These are phyloP conservation scores for Aspergillus felis DNA, from an alignment of 2,329 filamentous ascomycete species.

Conservation along the genomic window DNA sequence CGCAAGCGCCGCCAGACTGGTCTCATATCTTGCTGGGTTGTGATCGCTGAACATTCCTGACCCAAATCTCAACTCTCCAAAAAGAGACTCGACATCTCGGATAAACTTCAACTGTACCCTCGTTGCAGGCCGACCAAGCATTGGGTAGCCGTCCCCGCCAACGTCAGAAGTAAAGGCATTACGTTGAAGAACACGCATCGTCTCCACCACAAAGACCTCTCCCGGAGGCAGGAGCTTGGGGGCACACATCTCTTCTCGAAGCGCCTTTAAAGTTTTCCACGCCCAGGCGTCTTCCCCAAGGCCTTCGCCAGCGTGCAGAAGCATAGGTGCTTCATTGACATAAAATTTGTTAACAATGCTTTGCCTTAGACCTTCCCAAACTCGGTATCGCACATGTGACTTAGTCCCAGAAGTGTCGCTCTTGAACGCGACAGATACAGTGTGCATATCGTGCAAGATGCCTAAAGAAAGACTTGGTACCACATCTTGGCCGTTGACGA, in stretches of 20 bases:
- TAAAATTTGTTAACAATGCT: slow-evolving; percentile 62
- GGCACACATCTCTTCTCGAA: slow-evolving; percentile 65
- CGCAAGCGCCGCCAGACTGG: slow-evolving; percentile 59
- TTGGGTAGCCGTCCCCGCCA: slow-evolving; percentile 39
- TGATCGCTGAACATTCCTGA: slow-evolving; percentile 73
- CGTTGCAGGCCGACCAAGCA: slow-evolving; percentile 62
- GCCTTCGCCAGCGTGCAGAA: slow-evolving; percentile 44
- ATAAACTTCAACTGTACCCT: slow-evolving; percentile 68
- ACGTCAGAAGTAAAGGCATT: slow-evolving; percentile 56
- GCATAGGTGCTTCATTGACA: slow-evolving; percentile 43
- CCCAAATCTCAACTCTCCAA: slow-evolving; percentile 67
- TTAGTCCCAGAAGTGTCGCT: slow-evolving; percentile 65
- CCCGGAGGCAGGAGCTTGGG: slow-evolving; percentile 70
- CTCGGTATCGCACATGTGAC: slow-evolving; percentile 60
- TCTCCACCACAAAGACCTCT: slow-evolving; percentile 71
- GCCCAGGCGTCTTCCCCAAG: slow-evolving; percentile 66
- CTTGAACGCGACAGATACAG: slow-evolving; percentile 68
- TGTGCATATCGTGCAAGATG: slow-evolving; percentile 70
- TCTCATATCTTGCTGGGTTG: slow-evolving; percentile 70
- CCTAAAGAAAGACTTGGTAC: slow-evolving; percentile 72
- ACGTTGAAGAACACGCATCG: slow-evolving; percentile 61
- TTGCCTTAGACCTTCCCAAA: slow-evolving; percentile 63
- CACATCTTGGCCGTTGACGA: slow-evolving; percentile 69
- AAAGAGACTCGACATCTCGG: slow-evolving; percentile 65
- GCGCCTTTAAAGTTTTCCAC: slow-evolving; percentile 60